Conservation (phyloP, 129 eudicot species). For the Helichrysum umbraculigerum region DNA sequence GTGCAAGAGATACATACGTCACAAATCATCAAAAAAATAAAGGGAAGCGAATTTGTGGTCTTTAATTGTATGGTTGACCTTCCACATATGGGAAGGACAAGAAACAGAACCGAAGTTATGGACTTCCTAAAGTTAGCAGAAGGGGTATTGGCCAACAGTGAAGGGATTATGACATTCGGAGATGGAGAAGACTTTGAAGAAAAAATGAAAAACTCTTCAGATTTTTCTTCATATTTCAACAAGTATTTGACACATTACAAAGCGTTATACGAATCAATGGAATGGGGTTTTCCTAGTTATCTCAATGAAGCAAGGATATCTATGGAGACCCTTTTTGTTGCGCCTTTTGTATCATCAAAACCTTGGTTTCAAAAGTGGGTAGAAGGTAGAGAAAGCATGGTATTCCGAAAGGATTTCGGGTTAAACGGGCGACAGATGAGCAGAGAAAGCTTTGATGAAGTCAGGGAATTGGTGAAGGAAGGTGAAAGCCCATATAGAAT, state of each 20-base stretch:
- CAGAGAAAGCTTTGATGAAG: slow-evolving; percentile 44
- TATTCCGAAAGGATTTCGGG: slow-evolving; percentile 1
- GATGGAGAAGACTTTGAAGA: slow-evolving; percentile 55
- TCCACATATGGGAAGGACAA: slow-evolving; percentile 63
- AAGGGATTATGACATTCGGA: slow-evolving; percentile 55
- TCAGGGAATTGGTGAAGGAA: slow-evolving; percentile 52
- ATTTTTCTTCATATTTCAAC: slow-evolving; percentile 42
- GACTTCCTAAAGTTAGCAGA: slow-evolving; percentile 52
- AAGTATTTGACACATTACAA: slow-evolving; percentile 43
- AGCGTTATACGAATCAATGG: slow-evolving; percentile 60
- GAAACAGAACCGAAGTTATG: slow-evolving; percentile 27
- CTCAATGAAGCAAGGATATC: slow-evolving; percentile 61
- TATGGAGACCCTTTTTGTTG: slow-evolving; percentile 54
- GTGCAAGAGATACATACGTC: slow-evolving; percentile 44
- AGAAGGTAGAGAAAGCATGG: slow-evolving; percentile 18
- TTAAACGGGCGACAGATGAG: slow-evolving; percentile 43
- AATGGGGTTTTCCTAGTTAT: slow-evolving; percentile 45
- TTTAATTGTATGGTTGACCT: slow-evolving; percentile 60
- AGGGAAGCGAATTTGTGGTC: slow-evolving; percentile 47
- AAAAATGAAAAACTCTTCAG: neutral
- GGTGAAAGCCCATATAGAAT: slow-evolving; percentile 44
- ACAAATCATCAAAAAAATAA: slow-evolving; percentile 23
- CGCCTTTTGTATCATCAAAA: slow-evolving; percentile 45
- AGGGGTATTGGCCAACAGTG: slow-evolving; percentile 12
- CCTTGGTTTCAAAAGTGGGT: slow-evolving; percentile 62